Evolutionary conservation across 164 flowering plant genomes (phyloP), one percentile per base, ranked within the genome.

Genomic region (Nymphaea colorata): DNA sequence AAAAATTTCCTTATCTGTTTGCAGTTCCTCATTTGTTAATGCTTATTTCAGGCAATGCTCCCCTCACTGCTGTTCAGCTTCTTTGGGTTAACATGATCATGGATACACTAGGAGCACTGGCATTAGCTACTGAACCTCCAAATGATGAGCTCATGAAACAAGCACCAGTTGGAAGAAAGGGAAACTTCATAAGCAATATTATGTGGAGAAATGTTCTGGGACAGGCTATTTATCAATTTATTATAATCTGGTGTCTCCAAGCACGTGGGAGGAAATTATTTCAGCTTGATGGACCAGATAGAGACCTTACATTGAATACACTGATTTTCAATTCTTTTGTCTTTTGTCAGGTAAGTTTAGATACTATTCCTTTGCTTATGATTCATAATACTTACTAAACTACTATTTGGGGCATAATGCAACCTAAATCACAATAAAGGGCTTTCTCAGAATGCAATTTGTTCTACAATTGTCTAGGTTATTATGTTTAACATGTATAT

Each of bases 11-110:
- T 16, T 7, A 5, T 5, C 44, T 44, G 12, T 43, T 62, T 62
- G 47, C 14, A 17, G 41, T 16, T 41, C 14, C 43, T 47, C 60
- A 12, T 53, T 65, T 41, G 3, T 51, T 67, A 16, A 62, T 64
- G 4, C 62, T 18, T 67, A 45, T 61, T 55, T 61, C 83, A 93
- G 98, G 98, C 59, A 84, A 67, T 69, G 83, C 96, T 64, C 96
- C 98, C 4, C 89, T 90, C 41, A 93, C 98, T 17, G 98, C 98
- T 66, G 98, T 93, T 68, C 98, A 93, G 69, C 89, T 93, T 67
- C 78, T 93, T 25, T 93, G 96, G 98, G 98, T 90, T 66, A 93
- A 93, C 85, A 90, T 93, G 98, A 93, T 93, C 69, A 93, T 93
- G 98, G 98, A 93, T 75, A 93, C 98, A 59, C 77, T 93, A 6